Percentiles rank a stretch among this genome's conserved stretches.
These are phyloP conservation scores for Sistotremastrum niveocremeum DNA, from an alignment of 768 basidiomycete species.

Conservation along the genomic window DNA sequence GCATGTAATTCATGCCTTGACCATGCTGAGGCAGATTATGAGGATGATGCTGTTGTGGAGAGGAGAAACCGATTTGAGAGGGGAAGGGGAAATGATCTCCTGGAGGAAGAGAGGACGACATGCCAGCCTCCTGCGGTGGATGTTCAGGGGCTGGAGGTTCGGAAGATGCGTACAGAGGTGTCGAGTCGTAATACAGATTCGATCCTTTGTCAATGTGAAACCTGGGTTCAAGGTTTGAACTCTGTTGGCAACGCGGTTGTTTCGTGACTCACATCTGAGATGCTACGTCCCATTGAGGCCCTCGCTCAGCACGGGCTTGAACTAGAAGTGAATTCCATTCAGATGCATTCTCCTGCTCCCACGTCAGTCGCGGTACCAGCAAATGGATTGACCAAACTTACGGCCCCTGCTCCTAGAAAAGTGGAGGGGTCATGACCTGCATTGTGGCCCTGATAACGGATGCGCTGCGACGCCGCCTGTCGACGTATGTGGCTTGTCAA, in stretches of 20 bases:
- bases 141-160: background rate
- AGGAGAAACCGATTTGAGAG: constrained; percentile 18
- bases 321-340: constrained; percentile 77
- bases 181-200: constrained; percentile 60
- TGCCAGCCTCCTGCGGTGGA: background rate
- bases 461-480: constrained; percentile 36
- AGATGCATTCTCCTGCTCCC: constrained; percentile 55
- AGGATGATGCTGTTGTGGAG: constrained; percentile 18
- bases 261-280: constrained; percentile 58
- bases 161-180: constrained; percentile 34
- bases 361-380: background rate
- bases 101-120: constrained; percentile 6
- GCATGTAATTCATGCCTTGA: constrained; percentile 8
- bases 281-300: constrained; percentile 80
- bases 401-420: constrained; percentile 47
- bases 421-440: constrained; percentile 40
- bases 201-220: constrained; percentile 68
- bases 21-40: constrained; percentile 15
- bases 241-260: background rate
- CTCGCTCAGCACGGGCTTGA: constrained; percentile 67
- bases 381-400: constrained; percentile 23
- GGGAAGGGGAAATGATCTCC: constrained; percentile 10
- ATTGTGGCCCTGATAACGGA: constrained; percentile 46
- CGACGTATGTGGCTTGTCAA: constrained; percentile 39
- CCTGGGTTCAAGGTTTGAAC: constrained; percentile 21